A percentile compares a stretch with the other conserved stretches of the same genome.
phyloP scores from a whole-genome alignment of 768 basidiomycete species.

The Boletales sp. region DNA sequence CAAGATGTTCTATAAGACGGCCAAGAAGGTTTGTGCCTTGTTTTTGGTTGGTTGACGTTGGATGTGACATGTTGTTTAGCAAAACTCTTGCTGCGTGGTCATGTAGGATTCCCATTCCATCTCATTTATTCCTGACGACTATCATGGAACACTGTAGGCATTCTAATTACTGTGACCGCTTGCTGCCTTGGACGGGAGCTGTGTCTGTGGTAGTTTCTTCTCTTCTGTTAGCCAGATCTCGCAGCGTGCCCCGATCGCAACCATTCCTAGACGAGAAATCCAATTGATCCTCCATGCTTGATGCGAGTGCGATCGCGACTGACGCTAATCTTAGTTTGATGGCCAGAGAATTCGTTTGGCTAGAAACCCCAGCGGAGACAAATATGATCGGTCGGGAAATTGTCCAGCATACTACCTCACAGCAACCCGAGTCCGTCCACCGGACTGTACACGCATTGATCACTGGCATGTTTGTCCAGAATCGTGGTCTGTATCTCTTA shows the following conservation, averaged over 20 bases:
- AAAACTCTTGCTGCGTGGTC: conserved; percentile 93
- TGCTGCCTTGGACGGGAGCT: conserved; percentile 2
- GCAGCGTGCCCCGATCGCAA: background rate
- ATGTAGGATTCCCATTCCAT: conserved; percentile 46
- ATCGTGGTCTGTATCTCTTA: too few relatives aligned
- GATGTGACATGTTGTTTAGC: conserved; percentile 43
- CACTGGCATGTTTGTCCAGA: too few relatives aligned
- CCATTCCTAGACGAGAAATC: background rate
- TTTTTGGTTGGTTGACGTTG: background rate
- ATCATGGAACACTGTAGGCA: conserved; percentile 22
- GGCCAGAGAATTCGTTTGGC: background rate
- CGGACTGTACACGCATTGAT: too few relatives aligned
- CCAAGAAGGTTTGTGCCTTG: conserved; percentile 78
- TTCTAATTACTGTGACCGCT: conserved; percentile 1
- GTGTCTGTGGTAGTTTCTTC: conserved; percentile 5
- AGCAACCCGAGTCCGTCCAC: too few relatives aligned
- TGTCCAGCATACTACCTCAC: too few relatives aligned
- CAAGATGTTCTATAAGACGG: conserved; percentile 99
- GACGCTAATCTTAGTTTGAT: background rate
- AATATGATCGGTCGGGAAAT: background rate
- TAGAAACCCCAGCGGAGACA: background rate
- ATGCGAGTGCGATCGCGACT: background rate
- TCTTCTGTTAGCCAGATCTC: conserved; percentile 1
- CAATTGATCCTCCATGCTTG: background rate
- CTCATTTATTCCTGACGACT: conserved; percentile 12